Evolutionary conservation across 1,284 basidiomycete species (phyloP).

Genomic region (Coniferiporia sulphurascens): DNA sequence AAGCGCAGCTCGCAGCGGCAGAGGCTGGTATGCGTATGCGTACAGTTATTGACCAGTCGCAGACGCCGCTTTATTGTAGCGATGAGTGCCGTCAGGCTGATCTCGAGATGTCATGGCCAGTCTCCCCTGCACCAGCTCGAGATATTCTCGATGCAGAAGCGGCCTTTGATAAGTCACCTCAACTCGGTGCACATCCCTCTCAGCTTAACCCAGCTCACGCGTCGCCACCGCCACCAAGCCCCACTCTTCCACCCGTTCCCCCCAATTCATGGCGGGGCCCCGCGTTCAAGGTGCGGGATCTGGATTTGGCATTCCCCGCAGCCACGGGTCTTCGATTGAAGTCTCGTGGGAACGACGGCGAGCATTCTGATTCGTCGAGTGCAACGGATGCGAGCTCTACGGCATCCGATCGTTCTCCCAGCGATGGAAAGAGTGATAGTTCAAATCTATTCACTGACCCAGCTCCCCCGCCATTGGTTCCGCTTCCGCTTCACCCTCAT

Average conservation of each 20-base stretch:
- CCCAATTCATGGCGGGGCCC: slow-evolving; percentile 23
- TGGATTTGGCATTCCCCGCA: no score
- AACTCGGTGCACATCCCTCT: slow-evolving; percentile 11
- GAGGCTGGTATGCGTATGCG: slow-evolving; percentile 39
- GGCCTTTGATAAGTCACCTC: slow-evolving; percentile 1
- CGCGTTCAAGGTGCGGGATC: no score
- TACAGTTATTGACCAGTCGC: slow-evolving; percentile 69
- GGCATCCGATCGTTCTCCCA: background rate
- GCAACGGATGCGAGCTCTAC: slow-evolving; percentile 12
- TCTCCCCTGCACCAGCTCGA: slow-evolving; percentile 34
- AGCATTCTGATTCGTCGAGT: slow-evolving; percentile 12
- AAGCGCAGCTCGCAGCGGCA: slow-evolving; percentile 22
- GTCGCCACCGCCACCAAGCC: slow-evolving; percentile 32
- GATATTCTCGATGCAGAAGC: slow-evolving; percentile 23
- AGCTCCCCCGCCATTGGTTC: background rate
- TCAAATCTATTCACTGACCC: slow-evolving; percentile 13
- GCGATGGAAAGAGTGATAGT: background rate
- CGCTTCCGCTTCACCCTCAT: slow-evolving; percentile 10
- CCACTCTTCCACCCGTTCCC: slow-evolving; percentile 28
- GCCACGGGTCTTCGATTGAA: background rate
- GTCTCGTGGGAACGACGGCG: background rate
- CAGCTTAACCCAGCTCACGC: slow-evolving; percentile 29
- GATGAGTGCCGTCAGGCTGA: slow-evolving; percentile 52
- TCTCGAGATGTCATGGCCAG: slow-evolving; percentile 31
- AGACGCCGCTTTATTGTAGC: slow-evolving; percentile 74